Conservation (phyloP, 495 filamentous ascomycete genomes). For the Lichina pygmaea region DNA sequence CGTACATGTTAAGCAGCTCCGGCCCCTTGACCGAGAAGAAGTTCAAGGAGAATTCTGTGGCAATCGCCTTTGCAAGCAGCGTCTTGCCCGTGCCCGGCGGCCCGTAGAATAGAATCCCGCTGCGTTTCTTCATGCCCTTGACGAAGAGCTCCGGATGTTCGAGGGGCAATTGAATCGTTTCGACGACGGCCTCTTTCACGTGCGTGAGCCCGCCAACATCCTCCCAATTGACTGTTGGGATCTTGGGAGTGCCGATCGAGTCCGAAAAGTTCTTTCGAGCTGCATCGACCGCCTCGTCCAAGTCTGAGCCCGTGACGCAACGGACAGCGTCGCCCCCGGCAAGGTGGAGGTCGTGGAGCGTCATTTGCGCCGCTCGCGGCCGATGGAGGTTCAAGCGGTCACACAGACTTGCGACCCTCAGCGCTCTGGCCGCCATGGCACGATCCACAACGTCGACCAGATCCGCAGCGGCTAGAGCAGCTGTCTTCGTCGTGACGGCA, state of each 20-base stretch:
- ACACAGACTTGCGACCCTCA: constrained; percentile 39
- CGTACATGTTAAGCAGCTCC: constrained; percentile 97
- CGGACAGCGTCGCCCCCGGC: constrained; percentile 64
- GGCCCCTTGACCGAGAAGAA: constrained; percentile 98
- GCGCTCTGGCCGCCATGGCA: constrained; percentile 44
- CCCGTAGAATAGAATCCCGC: constrained; percentile 91
- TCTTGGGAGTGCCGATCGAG: constrained; percentile 90
- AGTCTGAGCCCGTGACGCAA: constrained; percentile 63
- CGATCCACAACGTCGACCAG: constrained; percentile 83
- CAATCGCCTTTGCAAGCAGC: constrained; percentile 86
- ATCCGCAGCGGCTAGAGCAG: constrained; percentile 82
- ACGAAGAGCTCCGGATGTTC: constrained; percentile 87
- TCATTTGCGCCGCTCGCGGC: constrained; percentile 17
- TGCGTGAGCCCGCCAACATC: constrained; percentile 86
- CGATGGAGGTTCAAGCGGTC: not conserved
- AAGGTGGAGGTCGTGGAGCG: constrained; percentile 54
- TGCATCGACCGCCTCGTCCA: constrained; percentile 72
- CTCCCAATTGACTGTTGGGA: constrained; percentile 87
- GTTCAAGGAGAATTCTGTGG: constrained; percentile 92
- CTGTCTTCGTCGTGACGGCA: constrained; percentile 75
- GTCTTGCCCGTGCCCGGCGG: constrained; percentile 96
- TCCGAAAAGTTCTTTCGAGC: constrained; percentile 95
- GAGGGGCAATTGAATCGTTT: constrained; percentile 86
- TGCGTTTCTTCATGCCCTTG: constrained; percentile 96
- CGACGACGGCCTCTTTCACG: constrained; percentile 84